These are phyloP conservation scores for Stereum hirsutum DNA, from an alignment of 1,284 basidiomycete genomes.

Conservation along the genomic window DNA sequence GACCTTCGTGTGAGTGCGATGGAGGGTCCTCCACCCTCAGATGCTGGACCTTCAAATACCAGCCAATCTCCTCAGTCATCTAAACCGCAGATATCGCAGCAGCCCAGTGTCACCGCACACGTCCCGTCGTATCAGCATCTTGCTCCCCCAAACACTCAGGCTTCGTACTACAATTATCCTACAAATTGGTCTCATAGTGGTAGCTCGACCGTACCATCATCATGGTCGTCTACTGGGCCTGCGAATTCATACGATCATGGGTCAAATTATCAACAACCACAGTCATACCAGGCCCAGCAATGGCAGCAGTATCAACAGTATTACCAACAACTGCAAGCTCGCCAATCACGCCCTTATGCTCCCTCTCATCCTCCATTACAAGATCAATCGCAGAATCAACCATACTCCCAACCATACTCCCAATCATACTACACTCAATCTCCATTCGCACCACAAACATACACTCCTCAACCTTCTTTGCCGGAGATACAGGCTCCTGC, in stretches of 20 bases:
- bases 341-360: not conserved
- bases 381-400: no score
- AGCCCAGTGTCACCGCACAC: not conserved
- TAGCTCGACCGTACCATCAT: no score
- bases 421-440: not conserved
- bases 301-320: conserved; percentile 10
- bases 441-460: not conserved
- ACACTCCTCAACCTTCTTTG: conserved; percentile 1
- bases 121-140: not conserved
- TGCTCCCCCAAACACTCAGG: not conserved
- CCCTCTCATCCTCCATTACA: not conserved
- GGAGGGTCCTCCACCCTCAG: conserved; percentile 20
- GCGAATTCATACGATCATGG: conserved; percentile 8
- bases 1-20: no score
- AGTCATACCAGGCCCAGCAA: conserved; percentile 6
- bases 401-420: not conserved
- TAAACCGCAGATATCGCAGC: not conserved
- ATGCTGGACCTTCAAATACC: conserved; percentile 17
- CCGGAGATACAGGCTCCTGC: not conserved
- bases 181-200: conserved; percentile 17
- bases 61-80: not conserved
- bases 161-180: conserved; percentile 19
- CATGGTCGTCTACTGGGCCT: no score
- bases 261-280: conserved; percentile 11
- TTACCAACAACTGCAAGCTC: not conserved